Evolutionary conservation across 257 asterid species (phyloP).

Genomic region (Galeopsis tetrahit): DNA sequence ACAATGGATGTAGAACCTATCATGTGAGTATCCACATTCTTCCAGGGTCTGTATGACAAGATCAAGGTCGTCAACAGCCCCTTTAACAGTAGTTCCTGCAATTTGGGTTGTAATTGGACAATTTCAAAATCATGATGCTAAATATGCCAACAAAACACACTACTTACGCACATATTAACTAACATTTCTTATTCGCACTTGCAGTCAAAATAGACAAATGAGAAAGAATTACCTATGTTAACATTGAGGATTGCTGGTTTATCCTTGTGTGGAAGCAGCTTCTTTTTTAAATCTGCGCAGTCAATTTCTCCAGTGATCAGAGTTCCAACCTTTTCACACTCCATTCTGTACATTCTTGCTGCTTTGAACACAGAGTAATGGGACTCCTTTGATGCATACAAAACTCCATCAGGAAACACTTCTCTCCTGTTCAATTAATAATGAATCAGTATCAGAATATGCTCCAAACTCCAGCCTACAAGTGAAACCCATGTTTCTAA

Average conservation of each 20-base stretch:
- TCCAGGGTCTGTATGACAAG: slow-evolving; percentile 89
- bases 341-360: slow-evolving; percentile 98
- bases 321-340: slow-evolving; percentile 77
- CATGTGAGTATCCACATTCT: slow-evolving; percentile 77
- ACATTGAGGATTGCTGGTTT: slow-evolving; percentile 95
- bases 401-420: slow-evolving; percentile 89
- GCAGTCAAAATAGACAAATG: slow-evolving; percentile 23
- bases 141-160: not conserved
- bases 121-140: slow-evolving; percentile 24
- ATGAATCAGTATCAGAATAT: slow-evolving; percentile 36
- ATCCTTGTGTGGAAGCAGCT: slow-evolving; percentile 70
- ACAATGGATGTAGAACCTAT: slow-evolving; percentile 93
- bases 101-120: slow-evolving; percentile 29
- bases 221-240: slow-evolving; percentile 66
- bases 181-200: slow-evolving; percentile 7
- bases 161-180: not conserved
- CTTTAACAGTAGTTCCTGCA: slow-evolving; percentile 97
- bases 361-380: slow-evolving; percentile 98
- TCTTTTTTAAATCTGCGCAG: slow-evolving; percentile 71
- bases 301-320: slow-evolving; percentile 91
- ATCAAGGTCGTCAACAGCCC: slow-evolving; percentile 99
- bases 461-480: not conserved
- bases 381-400: slow-evolving; percentile 92
- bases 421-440: slow-evolving; percentile 72
- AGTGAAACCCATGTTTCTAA: slow-evolving; percentile 1